These are phyloP conservation scores for Mycena galopus DNA, from an alignment of 768 basidiomycete species.

Conservation along the genomic window DNA sequence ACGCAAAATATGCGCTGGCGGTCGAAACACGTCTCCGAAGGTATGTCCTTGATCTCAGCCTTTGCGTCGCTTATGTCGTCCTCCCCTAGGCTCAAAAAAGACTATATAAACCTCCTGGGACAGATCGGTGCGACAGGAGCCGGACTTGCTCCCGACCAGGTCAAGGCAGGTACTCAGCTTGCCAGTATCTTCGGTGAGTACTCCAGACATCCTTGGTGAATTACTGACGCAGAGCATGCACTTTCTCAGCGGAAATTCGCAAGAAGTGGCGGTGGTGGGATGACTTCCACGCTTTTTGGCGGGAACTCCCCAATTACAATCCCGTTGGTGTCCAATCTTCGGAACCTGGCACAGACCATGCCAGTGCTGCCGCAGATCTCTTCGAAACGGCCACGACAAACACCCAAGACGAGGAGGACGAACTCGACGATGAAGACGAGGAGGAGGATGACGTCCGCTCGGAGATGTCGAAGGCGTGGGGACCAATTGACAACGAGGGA, in stretches of 20 bases:
- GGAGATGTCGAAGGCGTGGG: too few relatives aligned
- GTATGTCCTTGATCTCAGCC: too few relatives aligned
- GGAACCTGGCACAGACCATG: conserved; percentile 37
- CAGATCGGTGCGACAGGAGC: conserved; percentile 34
- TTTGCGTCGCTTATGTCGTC: too few relatives aligned
- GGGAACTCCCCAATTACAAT: conserved; percentile 47
- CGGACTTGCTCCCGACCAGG: conserved; percentile 28
- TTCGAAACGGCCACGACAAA: too few relatives aligned
- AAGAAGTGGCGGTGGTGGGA: too few relatives aligned
- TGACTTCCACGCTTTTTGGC: conserved; percentile 45
- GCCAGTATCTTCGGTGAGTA: too few relatives aligned
- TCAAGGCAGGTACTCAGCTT: conserved; percentile 14
- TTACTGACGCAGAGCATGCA: too few relatives aligned
- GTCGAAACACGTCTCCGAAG: conserved; percentile 39
- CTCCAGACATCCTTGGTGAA: too few relatives aligned
- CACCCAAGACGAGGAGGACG: too few relatives aligned
- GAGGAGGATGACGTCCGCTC: conserved; percentile 9
- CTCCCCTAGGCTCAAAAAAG: too few relatives aligned
- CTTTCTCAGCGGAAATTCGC: too few relatives aligned
- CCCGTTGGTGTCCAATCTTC: conserved; percentile 40
- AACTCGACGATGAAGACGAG: conserved; percentile 1
- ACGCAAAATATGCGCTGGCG: conserved; percentile 27
- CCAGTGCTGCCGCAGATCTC: conserved; percentile 23
- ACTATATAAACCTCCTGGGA: conserved; percentile 34
- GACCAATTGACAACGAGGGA: too few relatives aligned